phyloP scores from a whole-genome alignment of 192 early-diverging fungal genomes.

The Coemansia javaensis region DNA sequence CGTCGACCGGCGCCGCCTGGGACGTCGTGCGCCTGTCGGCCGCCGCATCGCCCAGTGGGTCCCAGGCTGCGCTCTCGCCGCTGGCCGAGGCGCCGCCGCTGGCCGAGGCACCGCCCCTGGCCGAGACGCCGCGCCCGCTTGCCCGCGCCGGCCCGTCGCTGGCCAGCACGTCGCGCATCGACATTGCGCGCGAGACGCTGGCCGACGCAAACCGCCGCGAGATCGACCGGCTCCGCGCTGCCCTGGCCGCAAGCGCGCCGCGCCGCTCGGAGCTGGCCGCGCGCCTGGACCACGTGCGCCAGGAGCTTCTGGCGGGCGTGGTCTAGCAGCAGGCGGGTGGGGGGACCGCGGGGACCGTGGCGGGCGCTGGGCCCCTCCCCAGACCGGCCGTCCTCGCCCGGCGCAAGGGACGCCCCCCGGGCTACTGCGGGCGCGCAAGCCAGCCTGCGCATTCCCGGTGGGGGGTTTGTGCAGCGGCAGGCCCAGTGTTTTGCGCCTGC shows the following conservation, averaged over 20 bases:
- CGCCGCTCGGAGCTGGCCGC: slow-evolving; percentile 7
- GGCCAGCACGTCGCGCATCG: slow-evolving; percentile 22
- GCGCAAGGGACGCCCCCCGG: no score
- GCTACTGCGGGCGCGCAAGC: no score
- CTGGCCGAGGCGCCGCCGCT: background rate
- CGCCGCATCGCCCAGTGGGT: slow-evolving; percentile 3
- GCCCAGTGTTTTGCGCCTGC: no score
- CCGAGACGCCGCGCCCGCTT: background rate
- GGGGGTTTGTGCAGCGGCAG: no score
- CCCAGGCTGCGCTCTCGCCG: no score
- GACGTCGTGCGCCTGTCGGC: slow-evolving; percentile 41
- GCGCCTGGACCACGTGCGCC: slow-evolving; percentile 33
- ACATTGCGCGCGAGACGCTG: slow-evolving; percentile 32
- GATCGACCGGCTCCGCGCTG: slow-evolving; percentile 27
- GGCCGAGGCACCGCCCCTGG: background rate
- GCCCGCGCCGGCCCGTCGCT: slow-evolving; percentile 12
- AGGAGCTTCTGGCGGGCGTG: slow-evolving; percentile 29
- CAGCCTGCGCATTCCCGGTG: no score
- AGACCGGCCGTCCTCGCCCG: background rate
- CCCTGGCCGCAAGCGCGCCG: slow-evolving; percentile 21
- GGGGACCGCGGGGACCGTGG: no score
- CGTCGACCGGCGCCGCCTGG: slow-evolving; percentile 42
- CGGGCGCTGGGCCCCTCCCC: no score
- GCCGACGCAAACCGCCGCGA: slow-evolving; percentile 27
- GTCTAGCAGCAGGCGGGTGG: background rate